Conservation (phyloP, 139 green algal species). For the Pycnococcus provasolii region DNA sequence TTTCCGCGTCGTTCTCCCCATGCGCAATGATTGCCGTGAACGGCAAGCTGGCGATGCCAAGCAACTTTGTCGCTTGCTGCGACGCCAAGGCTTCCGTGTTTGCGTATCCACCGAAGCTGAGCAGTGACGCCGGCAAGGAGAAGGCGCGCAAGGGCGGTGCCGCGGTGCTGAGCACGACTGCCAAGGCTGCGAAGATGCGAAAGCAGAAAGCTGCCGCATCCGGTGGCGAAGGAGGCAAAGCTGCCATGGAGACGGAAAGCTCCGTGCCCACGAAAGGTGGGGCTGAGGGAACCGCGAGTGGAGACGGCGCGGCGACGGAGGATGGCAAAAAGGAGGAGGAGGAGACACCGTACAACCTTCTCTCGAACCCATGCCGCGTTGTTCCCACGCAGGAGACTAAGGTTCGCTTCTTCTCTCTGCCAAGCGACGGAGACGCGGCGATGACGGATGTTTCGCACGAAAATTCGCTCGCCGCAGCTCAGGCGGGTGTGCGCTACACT, state of each 20-base stretch:
- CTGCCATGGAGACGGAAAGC: neutral
- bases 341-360: conserved; percentile 48
- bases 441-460: conserved; percentile 35
- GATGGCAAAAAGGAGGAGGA: conserved; percentile 47
- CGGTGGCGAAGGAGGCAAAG: conserved; percentile 1
- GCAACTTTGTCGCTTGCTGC: conserved; percentile 37
- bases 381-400: conserved; percentile 62
- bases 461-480: conserved; percentile 7
- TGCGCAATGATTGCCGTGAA: conserved; percentile 82
- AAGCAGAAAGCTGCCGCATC: conserved; percentile 18
- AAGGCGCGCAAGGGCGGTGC: conserved; percentile 69
- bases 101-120: conserved; percentile 71
- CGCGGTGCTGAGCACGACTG: conserved; percentile 90
- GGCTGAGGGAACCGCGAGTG: conserved; percentile 4
- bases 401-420: conserved; percentile 31
- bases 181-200: conserved; percentile 38
- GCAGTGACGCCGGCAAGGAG: conserved; percentile 36
- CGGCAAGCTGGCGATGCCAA: conserved; percentile 60
- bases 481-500: neutral
- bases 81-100: conserved; percentile 67
- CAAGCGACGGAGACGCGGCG: neutral
- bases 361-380: conserved; percentile 71
- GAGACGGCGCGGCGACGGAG: conserved; percentile 7
- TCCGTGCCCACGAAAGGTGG: neutral
- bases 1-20: conserved; percentile 70